Evolutionary conservation across 441 rosid species (phyloP).

Genomic region (Populus hybrid): DNA sequence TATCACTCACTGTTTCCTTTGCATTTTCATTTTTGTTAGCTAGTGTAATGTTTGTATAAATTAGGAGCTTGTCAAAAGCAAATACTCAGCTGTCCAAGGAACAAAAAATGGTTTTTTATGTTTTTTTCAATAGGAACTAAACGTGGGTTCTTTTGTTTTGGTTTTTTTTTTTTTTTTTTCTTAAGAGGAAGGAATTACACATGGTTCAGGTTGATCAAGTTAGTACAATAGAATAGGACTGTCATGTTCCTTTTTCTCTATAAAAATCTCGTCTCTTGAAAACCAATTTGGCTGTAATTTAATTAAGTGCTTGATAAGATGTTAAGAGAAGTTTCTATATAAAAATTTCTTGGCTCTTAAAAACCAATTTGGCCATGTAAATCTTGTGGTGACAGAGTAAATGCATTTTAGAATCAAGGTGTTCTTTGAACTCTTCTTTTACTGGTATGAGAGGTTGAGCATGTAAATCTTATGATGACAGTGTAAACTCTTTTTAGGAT

Average conservation of each 20-base stretch:
- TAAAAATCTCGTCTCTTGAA: not conserved
- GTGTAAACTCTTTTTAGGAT: not conserved
- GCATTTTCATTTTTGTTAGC: not conserved
- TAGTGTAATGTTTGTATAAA: not conserved
- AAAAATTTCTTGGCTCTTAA: no score
- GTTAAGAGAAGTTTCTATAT: not conserved
- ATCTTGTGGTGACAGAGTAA: not conserved
- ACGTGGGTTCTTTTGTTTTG: not conserved
- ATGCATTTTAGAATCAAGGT: not conserved
- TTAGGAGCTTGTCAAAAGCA: not conserved
- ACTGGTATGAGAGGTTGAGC: not conserved
- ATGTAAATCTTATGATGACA: not conserved
- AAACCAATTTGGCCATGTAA: not conserved
- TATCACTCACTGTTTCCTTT: not conserved
- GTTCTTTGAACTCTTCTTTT: not conserved
- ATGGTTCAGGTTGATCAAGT: not conserved
- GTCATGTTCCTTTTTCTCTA: no score
- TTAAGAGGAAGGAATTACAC: not conserved
- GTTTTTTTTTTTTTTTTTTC: no score
- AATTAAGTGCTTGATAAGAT: not conserved
- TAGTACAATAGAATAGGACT: not conserved
- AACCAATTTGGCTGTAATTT: not conserved
- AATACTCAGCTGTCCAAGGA: no score
- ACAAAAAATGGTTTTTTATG: no score
- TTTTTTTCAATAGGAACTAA: not conserved